Conservation (phyloP, 768 basidiomycete genomes). For the Xerocomus brunneocitrinus region DNA sequence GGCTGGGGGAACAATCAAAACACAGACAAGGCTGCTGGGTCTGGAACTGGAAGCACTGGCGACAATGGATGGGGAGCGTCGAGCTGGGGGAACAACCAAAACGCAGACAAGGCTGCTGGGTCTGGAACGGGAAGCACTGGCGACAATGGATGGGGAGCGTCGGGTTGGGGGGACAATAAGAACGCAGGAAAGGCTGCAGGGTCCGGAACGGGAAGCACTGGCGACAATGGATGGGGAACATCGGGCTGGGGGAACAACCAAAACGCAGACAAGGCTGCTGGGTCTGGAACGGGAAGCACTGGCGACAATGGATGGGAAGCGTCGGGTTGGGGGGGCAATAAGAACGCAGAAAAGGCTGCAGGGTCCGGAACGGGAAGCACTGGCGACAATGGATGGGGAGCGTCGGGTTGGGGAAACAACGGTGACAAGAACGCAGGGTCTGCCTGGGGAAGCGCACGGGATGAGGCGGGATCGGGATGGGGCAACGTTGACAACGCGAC, state of each 20-base stretch:
- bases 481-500: constrained; percentile 1
- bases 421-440: background rate
- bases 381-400: constrained; percentile 1
- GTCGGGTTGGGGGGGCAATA: background rate
- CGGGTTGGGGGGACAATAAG: no score
- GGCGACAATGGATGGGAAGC: no score
- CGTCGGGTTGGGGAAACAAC: background rate
- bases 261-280: no score
- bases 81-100: no score
- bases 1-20: background rate
- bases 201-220: background rate
- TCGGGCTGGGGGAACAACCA: no score
- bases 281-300: no score
- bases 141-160: background rate
- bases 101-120: background rate
- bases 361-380: background rate
- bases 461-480: constrained; percentile 4
- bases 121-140: background rate
- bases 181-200: no score
- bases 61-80: constrained; percentile 5
- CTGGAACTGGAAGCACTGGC: background rate
- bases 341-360: background rate
- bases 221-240: background rate
- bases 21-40: background rate
- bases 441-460: background rate